phyloP scores from a whole-genome alignment of 2,329 filamentous ascomycete species.

The Diplodia corticola region DNA sequence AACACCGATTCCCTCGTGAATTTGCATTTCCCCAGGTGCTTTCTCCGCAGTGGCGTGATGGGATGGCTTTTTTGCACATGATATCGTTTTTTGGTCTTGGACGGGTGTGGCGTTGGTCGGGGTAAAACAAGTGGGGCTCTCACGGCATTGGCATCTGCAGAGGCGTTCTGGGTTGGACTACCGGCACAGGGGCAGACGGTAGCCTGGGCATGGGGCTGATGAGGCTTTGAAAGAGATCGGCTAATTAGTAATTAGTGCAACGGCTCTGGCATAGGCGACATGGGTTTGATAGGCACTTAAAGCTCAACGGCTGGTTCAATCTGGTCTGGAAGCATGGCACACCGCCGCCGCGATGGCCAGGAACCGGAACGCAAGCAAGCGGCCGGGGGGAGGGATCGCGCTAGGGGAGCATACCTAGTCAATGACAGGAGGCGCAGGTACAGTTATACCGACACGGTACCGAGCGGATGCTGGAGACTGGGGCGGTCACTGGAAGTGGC shows the following conservation, averaged over 20 bases:
- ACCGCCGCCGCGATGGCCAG: constrained; percentile 2
- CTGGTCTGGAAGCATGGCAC: background rate
- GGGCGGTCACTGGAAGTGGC: background rate
- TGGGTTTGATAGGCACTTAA: background rate
- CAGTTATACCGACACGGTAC: background rate
- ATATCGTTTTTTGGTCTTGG: background rate
- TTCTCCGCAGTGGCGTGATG: background rate
- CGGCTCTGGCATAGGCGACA: background rate
- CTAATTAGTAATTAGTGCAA: background rate
- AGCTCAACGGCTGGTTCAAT: background rate
- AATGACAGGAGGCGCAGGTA: background rate
- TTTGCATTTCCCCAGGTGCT: background rate
- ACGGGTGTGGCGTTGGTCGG: background rate
- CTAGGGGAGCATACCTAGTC: background rate
- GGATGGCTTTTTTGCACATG: background rate
- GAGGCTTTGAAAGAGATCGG: background rate
- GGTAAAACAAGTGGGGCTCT: background rate
- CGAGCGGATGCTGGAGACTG: background rate
- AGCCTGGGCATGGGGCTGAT: background rate
- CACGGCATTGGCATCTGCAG: background rate
- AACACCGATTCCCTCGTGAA: constrained; percentile 19
- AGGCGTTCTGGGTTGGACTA: background rate
- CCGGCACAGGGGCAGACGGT: background rate
- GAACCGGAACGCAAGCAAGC: background rate
- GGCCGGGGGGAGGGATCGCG: background rate